Evolutionary conservation across 2,329 filamentous ascomycete genomes (phyloP).

Genomic region (Hymenoscyphus albidus): DNA sequence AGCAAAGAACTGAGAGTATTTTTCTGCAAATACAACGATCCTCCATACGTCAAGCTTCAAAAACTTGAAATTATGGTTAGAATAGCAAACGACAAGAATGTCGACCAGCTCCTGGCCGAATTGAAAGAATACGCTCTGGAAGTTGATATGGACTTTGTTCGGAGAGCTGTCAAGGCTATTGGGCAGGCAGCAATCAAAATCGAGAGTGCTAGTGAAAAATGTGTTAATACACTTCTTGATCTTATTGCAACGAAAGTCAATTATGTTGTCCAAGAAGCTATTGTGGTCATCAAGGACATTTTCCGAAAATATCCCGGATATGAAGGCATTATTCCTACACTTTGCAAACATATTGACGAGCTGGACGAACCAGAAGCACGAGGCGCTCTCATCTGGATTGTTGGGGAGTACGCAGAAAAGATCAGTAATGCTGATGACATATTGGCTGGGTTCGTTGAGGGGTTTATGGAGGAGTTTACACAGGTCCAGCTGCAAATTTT

Average conservation of each 20-base stretch:
- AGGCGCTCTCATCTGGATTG: slow-evolving; percentile 94
- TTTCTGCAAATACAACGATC: slow-evolving; percentile 99
- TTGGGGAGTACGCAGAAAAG: slow-evolving; percentile 98
- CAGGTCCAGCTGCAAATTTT: slow-evolving; percentile 98
- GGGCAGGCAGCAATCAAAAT: slow-evolving; percentile 99
- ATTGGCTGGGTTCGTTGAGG: slow-evolving; percentile 83
- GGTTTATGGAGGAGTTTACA: slow-evolving; percentile 93
- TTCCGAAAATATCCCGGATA: slow-evolving; percentile 97
- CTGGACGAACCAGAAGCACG: slow-evolving; percentile 90
- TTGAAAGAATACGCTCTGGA: slow-evolving; percentile 96
- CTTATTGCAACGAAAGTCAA: slow-evolving; percentile 97
- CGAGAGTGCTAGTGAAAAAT: slow-evolving; percentile 89
- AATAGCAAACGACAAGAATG: slow-evolving; percentile 96
- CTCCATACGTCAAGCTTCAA: slow-evolving; percentile 93
- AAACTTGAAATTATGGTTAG: slow-evolving; percentile 99
- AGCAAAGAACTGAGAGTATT: slow-evolving; percentile 97
- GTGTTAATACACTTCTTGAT: slow-evolving; percentile 88
- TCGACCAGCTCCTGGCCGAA: slow-evolving; percentile 89
- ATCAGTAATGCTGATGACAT: slow-evolving; percentile 99
- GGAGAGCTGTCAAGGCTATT: slow-evolving; percentile 90
- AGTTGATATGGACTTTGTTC: slow-evolving; percentile 98
- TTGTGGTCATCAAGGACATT: slow-evolving; percentile 99
- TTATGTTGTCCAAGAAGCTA: slow-evolving; percentile 96
- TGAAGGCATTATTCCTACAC: slow-evolving; percentile 92
- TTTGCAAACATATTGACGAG: slow-evolving; percentile 96